phyloP scores from a whole-genome alignment of 306 rosid genomes.

The Prosopis cineraria region DNA sequence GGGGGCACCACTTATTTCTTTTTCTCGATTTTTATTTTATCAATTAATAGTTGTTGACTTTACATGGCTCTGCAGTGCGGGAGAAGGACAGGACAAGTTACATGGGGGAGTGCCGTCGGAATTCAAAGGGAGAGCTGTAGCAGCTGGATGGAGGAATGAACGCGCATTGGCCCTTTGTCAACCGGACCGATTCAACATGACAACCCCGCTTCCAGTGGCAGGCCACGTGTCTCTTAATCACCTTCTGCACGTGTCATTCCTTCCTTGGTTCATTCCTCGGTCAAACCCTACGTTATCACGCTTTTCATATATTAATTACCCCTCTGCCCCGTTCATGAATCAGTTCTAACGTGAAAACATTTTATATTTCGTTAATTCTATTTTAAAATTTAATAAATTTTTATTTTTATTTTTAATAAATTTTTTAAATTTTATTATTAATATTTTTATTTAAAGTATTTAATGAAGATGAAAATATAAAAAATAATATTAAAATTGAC shows the following conservation, averaged over 20 bases:
- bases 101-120: no score
- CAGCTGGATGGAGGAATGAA: neutral
- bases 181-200: neutral
- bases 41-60: neutral
- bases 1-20: neutral
- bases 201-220: slow-evolving; percentile 15
- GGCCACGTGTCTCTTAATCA: slow-evolving; percentile 35
- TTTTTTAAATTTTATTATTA: no score
- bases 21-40: neutral
- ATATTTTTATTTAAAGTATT: no score
- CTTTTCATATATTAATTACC: neutral
- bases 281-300: slow-evolving; percentile 27
- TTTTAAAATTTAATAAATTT: no score
- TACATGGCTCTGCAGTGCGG: no score
- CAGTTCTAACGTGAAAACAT: no score
- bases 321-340: no score
- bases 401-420: no score
- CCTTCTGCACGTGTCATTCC: slow-evolving; percentile 24
- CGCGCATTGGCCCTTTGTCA: neutral
- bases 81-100: no score
- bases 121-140: neutral
- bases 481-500: no score
- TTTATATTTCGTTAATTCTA: no score
- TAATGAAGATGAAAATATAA: no score
- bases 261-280: neutral